A percentile compares a stretch with the other conserved stretches of the same genome.
phyloP scores from a whole-genome alignment of 257 asterid genomes.

The Apocynum venetum region DNA sequence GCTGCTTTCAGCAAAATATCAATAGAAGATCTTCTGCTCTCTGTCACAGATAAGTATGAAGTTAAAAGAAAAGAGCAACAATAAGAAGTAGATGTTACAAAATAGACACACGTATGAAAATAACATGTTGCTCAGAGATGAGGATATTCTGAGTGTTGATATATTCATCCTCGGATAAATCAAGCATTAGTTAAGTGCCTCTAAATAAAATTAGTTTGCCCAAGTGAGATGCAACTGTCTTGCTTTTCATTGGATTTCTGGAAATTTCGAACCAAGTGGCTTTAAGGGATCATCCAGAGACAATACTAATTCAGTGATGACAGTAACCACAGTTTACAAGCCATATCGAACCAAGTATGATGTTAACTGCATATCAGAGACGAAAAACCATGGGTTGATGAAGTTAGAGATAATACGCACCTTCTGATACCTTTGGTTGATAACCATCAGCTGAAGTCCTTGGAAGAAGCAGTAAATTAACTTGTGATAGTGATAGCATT shows the following conservation, averaged over 20 bases:
- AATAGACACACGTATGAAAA: not conserved
- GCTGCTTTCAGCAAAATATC: conserved; percentile 93
- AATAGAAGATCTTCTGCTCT: conserved; percentile 80
- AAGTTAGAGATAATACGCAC: conserved; percentile 33
- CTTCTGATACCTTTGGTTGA: conserved; percentile 94
- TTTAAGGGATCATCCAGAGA: not conserved
- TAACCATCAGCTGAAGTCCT: conserved; percentile 79
- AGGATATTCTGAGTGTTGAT: not conserved
- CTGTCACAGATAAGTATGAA: conserved; percentile 37
- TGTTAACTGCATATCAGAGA: not conserved
- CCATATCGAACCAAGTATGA: not conserved
- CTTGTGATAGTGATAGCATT: conserved; percentile 76
- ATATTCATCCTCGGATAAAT: not conserved
- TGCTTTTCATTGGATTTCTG: not conserved
- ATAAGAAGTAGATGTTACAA: conserved; percentile 13
- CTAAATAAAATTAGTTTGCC: not conserved
- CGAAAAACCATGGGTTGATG: not conserved
- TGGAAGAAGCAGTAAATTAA: conserved; percentile 86
- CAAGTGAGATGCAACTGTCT: not conserved
- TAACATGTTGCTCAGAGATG: not conserved
- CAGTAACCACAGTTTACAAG: not conserved
- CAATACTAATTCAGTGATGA: not conserved
- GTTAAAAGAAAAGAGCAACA: conserved; percentile 10
- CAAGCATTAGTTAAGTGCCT: not conserved
- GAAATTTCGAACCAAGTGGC: not conserved